These are phyloP conservation scores for Elaeis oleifera DNA, from an alignment of 202 grass and related monocot species.

Conservation along the genomic window DNA sequence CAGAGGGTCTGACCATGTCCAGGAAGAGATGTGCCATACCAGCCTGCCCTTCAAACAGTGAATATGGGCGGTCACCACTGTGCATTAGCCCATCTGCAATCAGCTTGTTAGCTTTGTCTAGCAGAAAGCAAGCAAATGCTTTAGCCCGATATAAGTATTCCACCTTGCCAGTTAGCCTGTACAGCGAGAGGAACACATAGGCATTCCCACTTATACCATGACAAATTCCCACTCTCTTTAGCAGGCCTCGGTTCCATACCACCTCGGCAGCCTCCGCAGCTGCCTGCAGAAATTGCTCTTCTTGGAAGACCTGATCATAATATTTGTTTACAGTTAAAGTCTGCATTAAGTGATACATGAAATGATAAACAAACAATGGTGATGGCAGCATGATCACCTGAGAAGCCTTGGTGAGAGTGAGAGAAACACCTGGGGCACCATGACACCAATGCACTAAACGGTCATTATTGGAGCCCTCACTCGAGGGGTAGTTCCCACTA, in stretches of 20 bases:
- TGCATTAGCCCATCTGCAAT: conserved; percentile 62
- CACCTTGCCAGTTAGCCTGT: conserved; percentile 50
- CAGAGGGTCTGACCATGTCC: conserved; percentile 55
- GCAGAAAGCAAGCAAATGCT: conserved; percentile 76
- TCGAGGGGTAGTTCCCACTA: conserved; percentile 66
- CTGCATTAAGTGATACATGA: neutral
- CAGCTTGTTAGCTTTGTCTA: conserved; percentile 49
- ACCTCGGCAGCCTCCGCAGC: conserved; percentile 65
- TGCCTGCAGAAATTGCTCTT: conserved; percentile 56
- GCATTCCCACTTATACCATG: conserved; percentile 81
- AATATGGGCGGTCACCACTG: conserved; percentile 68
- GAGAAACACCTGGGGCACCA: conserved; percentile 76
- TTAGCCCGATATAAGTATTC: conserved; percentile 73
- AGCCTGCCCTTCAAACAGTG: conserved; percentile 84
- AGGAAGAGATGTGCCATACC: conserved; percentile 81
- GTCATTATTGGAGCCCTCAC: conserved; percentile 52
- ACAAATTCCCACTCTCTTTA: conserved; percentile 82
- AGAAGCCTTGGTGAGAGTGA: conserved; percentile 62
- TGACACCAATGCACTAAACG: conserved; percentile 86
- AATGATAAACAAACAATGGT: conserved; percentile 9
- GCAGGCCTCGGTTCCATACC: conserved; percentile 76
- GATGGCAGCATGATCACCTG: conserved; percentile 32
- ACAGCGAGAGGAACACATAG: conserved; percentile 66
- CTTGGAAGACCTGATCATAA: conserved; percentile 61
- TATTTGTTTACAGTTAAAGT: neutral